Conservation (phyloP, 768 basidiomycete genomes). For the Brasilioporus rufonigricans region DNA sequence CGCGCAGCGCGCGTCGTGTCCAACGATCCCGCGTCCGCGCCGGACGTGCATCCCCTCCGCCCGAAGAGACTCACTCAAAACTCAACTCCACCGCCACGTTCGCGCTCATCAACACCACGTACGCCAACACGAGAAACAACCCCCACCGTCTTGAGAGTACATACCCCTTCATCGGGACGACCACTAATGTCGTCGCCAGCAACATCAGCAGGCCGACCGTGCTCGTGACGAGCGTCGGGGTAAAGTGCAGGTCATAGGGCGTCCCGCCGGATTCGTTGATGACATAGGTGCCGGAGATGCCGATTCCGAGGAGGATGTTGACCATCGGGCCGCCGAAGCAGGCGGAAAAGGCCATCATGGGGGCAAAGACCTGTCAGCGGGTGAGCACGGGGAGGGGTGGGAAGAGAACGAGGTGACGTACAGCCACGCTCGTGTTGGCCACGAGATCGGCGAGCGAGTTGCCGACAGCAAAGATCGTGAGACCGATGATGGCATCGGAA, state of each 20-base stretch:
- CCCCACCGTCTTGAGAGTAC: conserved; percentile 82
- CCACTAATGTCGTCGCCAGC: conserved; percentile 70
- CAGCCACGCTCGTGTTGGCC: conserved; percentile 94
- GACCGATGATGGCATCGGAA: conserved; percentile 94
- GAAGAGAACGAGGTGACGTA: conserved; percentile 32
- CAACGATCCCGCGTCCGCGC: no score
- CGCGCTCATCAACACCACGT: conserved; percentile 70
- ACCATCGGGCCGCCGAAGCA: conserved; percentile 95
- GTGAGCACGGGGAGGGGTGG: background rate
- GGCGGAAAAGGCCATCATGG: conserved; percentile 93
- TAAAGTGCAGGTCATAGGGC: conserved; percentile 75
- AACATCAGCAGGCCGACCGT: conserved; percentile 76
- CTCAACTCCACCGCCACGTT: conserved; percentile 78
- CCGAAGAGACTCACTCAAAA: conserved; percentile 1
- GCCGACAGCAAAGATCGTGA: conserved; percentile 95
- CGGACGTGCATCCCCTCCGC: no score
- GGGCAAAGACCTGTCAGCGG: conserved; percentile 66
- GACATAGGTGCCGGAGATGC: conserved; percentile 87
- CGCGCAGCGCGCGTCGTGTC: no score
- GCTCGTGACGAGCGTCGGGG: conserved; percentile 82
- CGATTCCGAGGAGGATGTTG: conserved; percentile 88
- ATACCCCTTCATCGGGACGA: conserved; percentile 85
- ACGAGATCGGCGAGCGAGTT: conserved; percentile 97
- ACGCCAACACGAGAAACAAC: conserved; percentile 68
- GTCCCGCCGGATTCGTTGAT: conserved; percentile 53